Evolutionary conservation across 2,329 filamentous ascomycete species (phyloP), one percentile per base, ranked within the genome.

Genomic region (Paramyrothecium roridum): DNA sequence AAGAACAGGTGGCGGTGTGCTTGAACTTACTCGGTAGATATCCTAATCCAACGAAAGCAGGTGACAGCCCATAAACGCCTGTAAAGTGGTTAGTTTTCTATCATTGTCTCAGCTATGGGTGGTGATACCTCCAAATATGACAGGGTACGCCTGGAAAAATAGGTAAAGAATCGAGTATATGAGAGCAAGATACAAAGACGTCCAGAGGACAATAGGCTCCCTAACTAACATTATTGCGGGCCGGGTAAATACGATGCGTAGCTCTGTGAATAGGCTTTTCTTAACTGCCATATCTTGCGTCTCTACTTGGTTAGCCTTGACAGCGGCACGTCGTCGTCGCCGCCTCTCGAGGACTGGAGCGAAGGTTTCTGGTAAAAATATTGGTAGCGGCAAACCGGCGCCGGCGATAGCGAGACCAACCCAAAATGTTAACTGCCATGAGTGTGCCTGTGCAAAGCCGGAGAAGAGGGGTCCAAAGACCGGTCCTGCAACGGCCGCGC

Each of bases 391-490:
- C 72, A 77, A 78, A 0, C 74, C 76, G 3, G 63, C 59, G 1
- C 67, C 75, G 0, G 63, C 66, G 10, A 67, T 48, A 1, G 61
- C 63, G 11, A 65, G 48, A 1, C 56, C 63, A 3, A 57, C 53
- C 66, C 75, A 76, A 40, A 79, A 80, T 0, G 71, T 67, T 74
- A 76, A 79, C 22, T 75, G 66, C 77, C 77, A 80, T 1, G 67
- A 70, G n/a, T 72, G 59, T 1, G 61, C 56, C 0, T 72, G 65
- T 7, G 70, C 64, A 48, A 73, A 79, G 0, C 76, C 77, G 0
- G 76, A 77, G 21, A 79, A 73, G 0, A 74, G 71, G 0, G 76
- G 76, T 0, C 72, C 74, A 10, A 76, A 55, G 0, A 73, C 63
- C 0, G 77, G 76, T 1, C 74, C 76, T 21, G 71, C 68, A 3